Base-by-base conservation (phyloP, 2,329 filamentous ascomycete genomes). In the Thielaviopsis euricoi region DNA sequence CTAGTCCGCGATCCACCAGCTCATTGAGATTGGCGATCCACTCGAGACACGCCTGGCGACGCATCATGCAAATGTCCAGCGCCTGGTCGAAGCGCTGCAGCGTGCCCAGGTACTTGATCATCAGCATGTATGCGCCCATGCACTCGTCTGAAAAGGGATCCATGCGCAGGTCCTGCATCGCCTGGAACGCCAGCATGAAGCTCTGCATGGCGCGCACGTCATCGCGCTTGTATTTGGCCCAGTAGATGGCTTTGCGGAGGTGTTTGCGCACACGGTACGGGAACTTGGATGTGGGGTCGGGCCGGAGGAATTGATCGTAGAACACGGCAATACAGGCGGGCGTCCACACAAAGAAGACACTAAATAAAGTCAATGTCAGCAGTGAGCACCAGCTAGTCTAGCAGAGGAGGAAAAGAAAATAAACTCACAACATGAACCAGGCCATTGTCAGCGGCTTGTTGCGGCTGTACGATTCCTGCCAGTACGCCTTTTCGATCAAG, bases 141-240 rank as follows among this genome's bases (percentile, higher is more conserved):
- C 96, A 84, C 68, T 96, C 90, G 64, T 96, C 87, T 3, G 87
- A 90, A 67, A 90, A 94, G 0, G 87, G 88, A 66, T 97, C 89
- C 73, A 98, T 57, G n/a, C 48, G 33, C 52, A 60, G 37, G 26
- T 54, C 55, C 15, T 53, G 46, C 50, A 60, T 60, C 10, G 55
- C 58, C 22, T 60, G 50, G 25, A 57, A 60, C 22, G 58, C 55
- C 13, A 50, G 46, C 26, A 55, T 37, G 52, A 60, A 60, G 37
- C 53, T 53, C 1, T 58, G 21, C 58, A 60, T 60, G 19, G 58
- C 58, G n/a, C 58, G 58, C 25, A 26, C 49, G 50, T 60, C 58
- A 25, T 60, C 58, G 25, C 58, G 58, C 46, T 60, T 57, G 48
- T 60, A 60, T 56, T 60, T 60, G 13, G 58, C 55, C 58, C 58